phyloP scores from a whole-genome alignment of 129 eudicot species.

The Deinandra increscens region DNA sequence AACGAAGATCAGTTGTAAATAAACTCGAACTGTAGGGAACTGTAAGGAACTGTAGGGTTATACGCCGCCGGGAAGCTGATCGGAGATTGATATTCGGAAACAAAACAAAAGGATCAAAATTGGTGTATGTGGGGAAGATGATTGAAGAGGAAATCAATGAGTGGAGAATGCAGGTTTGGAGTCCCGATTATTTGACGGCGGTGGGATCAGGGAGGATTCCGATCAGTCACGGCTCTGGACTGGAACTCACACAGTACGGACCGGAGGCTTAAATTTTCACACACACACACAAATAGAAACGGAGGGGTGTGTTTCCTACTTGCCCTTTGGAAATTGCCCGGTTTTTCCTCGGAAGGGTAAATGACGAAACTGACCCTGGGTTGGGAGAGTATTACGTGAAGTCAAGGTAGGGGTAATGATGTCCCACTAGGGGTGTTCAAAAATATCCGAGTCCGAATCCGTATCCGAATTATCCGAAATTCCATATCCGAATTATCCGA shows the following conservation, averaged over 20 bases:
- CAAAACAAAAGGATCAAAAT: slow-evolving; percentile 18
- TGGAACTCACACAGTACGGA: slow-evolving; percentile 1
- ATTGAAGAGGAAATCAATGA: slow-evolving; percentile 1
- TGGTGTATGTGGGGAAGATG: slow-evolving; percentile 9
- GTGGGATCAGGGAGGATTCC: slow-evolving; percentile 17
- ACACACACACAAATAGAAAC: slow-evolving; percentile 12
- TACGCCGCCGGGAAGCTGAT: slow-evolving; percentile 20
- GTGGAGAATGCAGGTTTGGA: slow-evolving; percentile 19
- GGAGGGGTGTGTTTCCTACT: slow-evolving; percentile 19
- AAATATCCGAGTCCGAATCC: no score
- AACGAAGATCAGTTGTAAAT: neutral
- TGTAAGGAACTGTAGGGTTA: neutral
- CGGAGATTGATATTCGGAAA: neutral
- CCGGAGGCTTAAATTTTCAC: neutral
- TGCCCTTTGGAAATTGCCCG: slow-evolving; percentile 27
- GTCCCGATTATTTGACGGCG: slow-evolving; percentile 8
- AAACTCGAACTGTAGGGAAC: slow-evolving; percentile 3
- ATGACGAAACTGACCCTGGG: slow-evolving; percentile 10
- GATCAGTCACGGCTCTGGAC: slow-evolving; percentile 25
- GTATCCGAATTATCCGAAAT: no score
- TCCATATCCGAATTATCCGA: no score
- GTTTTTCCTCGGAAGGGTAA: slow-evolving; percentile 12
- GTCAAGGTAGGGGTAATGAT: slow-evolving; percentile 20
- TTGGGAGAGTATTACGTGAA: slow-evolving; percentile 10
- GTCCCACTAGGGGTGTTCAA: no score